Conservation (phyloP, 164 flowering plant species). For the Vitis riparia region DNA sequence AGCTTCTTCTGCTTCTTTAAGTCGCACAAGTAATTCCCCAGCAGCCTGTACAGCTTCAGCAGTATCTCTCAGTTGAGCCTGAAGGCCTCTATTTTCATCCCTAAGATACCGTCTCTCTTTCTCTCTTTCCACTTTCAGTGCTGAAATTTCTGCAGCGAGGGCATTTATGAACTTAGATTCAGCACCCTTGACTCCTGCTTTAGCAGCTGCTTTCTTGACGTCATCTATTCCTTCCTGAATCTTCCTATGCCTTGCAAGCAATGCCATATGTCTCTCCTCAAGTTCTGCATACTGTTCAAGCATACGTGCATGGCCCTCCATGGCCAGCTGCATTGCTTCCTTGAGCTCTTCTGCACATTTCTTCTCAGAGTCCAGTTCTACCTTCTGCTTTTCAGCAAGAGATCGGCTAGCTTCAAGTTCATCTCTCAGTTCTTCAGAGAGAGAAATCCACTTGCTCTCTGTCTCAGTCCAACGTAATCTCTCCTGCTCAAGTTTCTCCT, state of each 20-base stretch:
- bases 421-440: conserved; percentile 68
- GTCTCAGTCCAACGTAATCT: conserved; percentile 73
- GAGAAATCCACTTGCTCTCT: conserved; percentile 91
- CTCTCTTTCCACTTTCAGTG: conserved; percentile 75
- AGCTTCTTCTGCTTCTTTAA: conserved; percentile 92
- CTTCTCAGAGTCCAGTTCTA: conserved; percentile 75
- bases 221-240: conserved; percentile 86
- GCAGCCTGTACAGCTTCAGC: conserved; percentile 99
- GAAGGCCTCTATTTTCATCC: conserved; percentile 88
- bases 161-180: conserved; percentile 90
- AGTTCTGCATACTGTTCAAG: conserved; percentile 97
- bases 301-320: conserved; percentile 96
- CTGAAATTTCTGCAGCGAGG: conserved; percentile 92
- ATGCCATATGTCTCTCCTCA: conserved; percentile 78
- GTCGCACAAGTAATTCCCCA: conserved; percentile 87
- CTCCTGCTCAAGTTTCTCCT: conserved; percentile 72
- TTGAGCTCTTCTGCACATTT: conserved; percentile 86
- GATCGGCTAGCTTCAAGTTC: conserved; percentile 71
- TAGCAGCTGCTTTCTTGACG: conserved; percentile 90
- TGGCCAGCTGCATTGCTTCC: conserved; percentile 95
- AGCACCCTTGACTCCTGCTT: conserved; percentile 89
- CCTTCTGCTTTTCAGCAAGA: conserved; percentile 53
- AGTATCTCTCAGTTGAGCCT: conserved; percentile 87
- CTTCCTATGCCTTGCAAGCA: conserved; percentile 84
- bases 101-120: conserved; percentile 72